Evolutionary conservation across 2,329 filamentous ascomycete species (phyloP), one percentile per base, ranked within the genome.

Genomic region (Aspergillus pseudotamarii): DNA sequence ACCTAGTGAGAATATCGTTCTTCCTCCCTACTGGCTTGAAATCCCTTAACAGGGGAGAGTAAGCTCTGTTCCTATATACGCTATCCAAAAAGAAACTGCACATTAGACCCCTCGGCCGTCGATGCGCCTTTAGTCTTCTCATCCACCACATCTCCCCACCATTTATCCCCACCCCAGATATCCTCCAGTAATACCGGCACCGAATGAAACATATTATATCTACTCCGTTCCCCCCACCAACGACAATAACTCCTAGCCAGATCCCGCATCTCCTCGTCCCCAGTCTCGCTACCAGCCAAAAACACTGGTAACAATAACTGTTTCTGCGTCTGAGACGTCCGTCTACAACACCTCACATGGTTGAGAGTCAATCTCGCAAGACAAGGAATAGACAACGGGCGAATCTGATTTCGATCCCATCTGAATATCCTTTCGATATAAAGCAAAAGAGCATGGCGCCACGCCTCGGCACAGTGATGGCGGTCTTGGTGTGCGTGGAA

Each of bases 131-230:
- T 28, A 9, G 48, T 51, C 48, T 51, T 71, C 19, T 60, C 57
- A 62, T 70, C 67, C 26, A 71, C 66, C 4, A 70, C 63, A 1
- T 48, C 56, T 3, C 67, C 68, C 69, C 68, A 70, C 69, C 68
- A 71, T 16, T 51, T 55, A 8, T 57, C 54, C 0, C 36, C 45
- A 1, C 57, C 28, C 69, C 70, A 72, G 4, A 71, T 66, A 19
- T 69, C 65, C 30, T 72, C 66, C 38, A 73, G 57, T 19, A 72
- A 46, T 4, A 58, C 50, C 6, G 64, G 57, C 28, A 63, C 66
- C 21, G 66, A 66, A 16, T 64, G 59, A 45, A 72, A 76, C 76
- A 77, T 78, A 21, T 72, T 66, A 57, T 77, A 78, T 2, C 73
- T 67, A 16, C 68, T 73, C 54, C 68, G 71, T 16, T 69, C 66